Evolutionary conservation across 768 basidiomycete species (phyloP), one percentile per base, ranked within the genome.

Genomic region (Chlorophyllum brunneum): DNA sequence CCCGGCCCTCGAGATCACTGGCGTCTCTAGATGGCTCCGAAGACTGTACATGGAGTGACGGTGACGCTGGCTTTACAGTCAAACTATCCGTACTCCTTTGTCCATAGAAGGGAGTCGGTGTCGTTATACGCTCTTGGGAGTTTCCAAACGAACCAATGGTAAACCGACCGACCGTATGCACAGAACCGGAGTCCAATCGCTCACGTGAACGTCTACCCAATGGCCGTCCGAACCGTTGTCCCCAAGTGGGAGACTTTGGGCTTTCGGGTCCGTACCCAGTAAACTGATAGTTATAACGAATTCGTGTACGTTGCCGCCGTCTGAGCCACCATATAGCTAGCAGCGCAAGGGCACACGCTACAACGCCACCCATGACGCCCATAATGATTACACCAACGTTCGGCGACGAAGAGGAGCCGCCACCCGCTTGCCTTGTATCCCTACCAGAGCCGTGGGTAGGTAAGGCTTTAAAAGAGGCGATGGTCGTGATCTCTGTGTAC

Each of bases 241-340:
- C 31, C 40, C 29, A 42, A 7, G 40, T 16, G 8, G 30, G 20
- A 18, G 20, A 30, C 16, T 16, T 30, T 1, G 38, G 29, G 9
- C 16, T 22, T 6, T n/a, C 34, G 9, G 34, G 16, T n/a, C n/a
- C n/a, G n/a, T n/a, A n/a, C n/a, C n/a, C n/a, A n/a, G n/a, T n/a
- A 16, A 36, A 36, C 34, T 2, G 34, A 29, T 43, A 24, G 5
- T 24, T 37, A 10, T 40, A 30, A 22, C 20, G 20, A 6, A 5
- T 4, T 22, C 29, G 26, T 31, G 6, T 24, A 10, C 22, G 40
- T 27, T 31, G 30, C 16, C 41, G 29, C 4, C 39, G 29, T 5
- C 39, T 23, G 18, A 20, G 34, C 49, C 49, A 51, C n/a, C 31
- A 51, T 33, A 51, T 15, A n/a, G 16, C 18, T 24, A 43, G 13